Evolutionary conservation across 768 basidiomycete genomes (phyloP), one percentile per base, ranked within the genome.

Genomic region (Leucocoprinus leucothites): DNA sequence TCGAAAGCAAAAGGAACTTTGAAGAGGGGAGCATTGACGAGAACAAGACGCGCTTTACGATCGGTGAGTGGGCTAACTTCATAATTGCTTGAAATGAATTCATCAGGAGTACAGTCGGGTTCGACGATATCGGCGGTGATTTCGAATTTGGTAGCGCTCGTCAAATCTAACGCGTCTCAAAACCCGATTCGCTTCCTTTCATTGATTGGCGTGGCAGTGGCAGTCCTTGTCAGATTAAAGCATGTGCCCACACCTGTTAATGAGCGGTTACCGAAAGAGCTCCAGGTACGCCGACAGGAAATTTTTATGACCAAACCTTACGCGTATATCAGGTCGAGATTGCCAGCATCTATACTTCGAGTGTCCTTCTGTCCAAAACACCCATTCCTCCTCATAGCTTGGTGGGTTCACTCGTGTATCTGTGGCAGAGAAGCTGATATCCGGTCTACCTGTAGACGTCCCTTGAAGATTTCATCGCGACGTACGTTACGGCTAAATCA

Each of bases 181-280:
- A 56, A 56, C 18, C 73, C 77, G 0, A 55, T 71, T 1, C 67
- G 67, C 44, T 60, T 75, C 40, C 57, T 74, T 6, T 73, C 86
- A 1, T 71, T 98, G 2, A 66, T 94, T 3, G 84, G 91, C 1
- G 78, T 85, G 7, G 76, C 84, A 1, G 67, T 92, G 48, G 85
- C 86, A 59, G 93, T 95, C 13, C 72, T 82, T 6, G 72, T 88
- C 22, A 82, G 85, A 18, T 71, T 94, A 25, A 88, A 86, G 68
- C 66, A 78, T 61, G 67, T 77, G n/a, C 69, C 74, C 48, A 75
- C 78, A 24, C 69, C 73, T 19, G 70, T 72, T 21, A 65, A 71
- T 46, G 78, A 64, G 42, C 73, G 71, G 24, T 67, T 83, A 47
- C 69, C 78, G 43, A 70, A 69, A 49, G 75, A 76, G 19, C 62